Evolutionary conservation across 1,284 basidiomycete genomes (phyloP).

Genomic region (Ganoderma lingzhi): DNA sequence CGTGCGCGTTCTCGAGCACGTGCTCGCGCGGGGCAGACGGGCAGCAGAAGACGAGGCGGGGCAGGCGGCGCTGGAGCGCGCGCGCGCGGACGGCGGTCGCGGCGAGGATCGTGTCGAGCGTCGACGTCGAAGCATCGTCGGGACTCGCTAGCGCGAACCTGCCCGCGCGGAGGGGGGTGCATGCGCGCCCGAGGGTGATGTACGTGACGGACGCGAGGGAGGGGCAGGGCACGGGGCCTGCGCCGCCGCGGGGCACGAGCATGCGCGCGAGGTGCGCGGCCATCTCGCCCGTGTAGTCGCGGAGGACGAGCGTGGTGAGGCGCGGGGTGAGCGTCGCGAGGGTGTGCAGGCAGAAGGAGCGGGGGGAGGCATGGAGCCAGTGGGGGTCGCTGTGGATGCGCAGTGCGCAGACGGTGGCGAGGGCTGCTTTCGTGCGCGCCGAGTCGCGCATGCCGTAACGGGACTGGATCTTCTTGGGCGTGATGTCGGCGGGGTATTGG

Average conservation of each 20-base stretch:
- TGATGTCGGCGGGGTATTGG: not conserved
- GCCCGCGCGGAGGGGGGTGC: not conserved
- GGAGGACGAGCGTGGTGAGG: constrained; percentile 13
- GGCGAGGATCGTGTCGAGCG: not conserved
- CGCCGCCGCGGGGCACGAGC: not conserved
- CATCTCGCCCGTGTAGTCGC: constrained; percentile 12
- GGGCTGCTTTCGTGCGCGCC: not conserved
- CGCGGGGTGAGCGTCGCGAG: not conserved
- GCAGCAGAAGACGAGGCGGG: constrained; percentile 7
- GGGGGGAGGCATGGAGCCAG: not conserved
- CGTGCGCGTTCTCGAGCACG: constrained; percentile 7
- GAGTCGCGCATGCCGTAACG: not conserved
- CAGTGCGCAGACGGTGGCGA: not conserved
- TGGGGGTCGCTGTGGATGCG: constrained; percentile 3
- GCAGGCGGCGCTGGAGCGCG: not conserved
- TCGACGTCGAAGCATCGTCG: not conserved
- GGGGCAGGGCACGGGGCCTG: not conserved
- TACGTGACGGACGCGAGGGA: constrained; percentile 8
- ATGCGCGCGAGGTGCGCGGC: not conserved
- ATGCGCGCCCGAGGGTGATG: constrained; percentile 2
- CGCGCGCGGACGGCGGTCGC: not conserved
- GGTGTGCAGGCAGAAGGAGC: not conserved
- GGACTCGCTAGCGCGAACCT: not conserved
- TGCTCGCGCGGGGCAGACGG: not conserved
- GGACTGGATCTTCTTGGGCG: not conserved